phyloP scores from a whole-genome alignment of 2,329 filamentous ascomycete species.

The Neonectria sp. region DNA sequence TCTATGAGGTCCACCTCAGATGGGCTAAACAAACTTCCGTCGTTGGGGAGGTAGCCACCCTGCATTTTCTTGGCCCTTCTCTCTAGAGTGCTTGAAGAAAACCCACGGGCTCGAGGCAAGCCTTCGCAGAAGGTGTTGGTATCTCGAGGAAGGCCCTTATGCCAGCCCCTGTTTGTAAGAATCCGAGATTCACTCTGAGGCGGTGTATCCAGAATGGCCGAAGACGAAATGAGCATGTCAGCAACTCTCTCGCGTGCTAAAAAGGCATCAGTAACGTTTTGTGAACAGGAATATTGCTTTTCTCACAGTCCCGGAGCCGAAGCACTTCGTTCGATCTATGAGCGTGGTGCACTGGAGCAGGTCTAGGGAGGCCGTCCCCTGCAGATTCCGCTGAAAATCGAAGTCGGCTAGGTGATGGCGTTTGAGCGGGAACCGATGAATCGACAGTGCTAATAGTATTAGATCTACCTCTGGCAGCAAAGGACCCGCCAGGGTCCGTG shows the following conservation, averaged over 20 bases:
- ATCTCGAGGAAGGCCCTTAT: conserved; percentile 27
- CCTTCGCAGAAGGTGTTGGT: conserved; percentile 21
- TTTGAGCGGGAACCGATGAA: conserved; percentile 44
- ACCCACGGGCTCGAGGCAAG: conserved; percentile 43
- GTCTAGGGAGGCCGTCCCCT: conserved; percentile 22
- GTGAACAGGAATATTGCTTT: neutral
- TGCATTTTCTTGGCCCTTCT: conserved; percentile 27
- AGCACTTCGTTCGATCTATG: conserved; percentile 25
- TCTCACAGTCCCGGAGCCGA: conserved; percentile 40
- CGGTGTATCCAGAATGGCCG: conserved; percentile 43
- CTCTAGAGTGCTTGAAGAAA: conserved; percentile 43
- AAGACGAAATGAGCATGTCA: conserved; percentile 45
- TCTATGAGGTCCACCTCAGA: conserved; percentile 52
- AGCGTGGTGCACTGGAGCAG: conserved; percentile 36
- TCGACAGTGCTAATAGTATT: conserved; percentile 51
- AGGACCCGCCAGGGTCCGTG: conserved; percentile 49
- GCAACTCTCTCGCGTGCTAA: conserved; percentile 42
- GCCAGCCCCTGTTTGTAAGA: conserved; percentile 29
- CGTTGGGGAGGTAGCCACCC: conserved; percentile 15
- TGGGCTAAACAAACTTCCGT: conserved; percentile 46
- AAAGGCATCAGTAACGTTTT: conserved; percentile 21
- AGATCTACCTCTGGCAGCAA: conserved; percentile 48
- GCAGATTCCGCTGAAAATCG: conserved; percentile 23
- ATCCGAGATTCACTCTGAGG: conserved; percentile 26
- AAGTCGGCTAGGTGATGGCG: conserved; percentile 44